A percentile compares a stretch with the other conserved stretches of the same genome.
phyloP scores from a whole-genome alignment of 2,329 filamentous ascomycete species.

The Penicillium hordei region DNA sequence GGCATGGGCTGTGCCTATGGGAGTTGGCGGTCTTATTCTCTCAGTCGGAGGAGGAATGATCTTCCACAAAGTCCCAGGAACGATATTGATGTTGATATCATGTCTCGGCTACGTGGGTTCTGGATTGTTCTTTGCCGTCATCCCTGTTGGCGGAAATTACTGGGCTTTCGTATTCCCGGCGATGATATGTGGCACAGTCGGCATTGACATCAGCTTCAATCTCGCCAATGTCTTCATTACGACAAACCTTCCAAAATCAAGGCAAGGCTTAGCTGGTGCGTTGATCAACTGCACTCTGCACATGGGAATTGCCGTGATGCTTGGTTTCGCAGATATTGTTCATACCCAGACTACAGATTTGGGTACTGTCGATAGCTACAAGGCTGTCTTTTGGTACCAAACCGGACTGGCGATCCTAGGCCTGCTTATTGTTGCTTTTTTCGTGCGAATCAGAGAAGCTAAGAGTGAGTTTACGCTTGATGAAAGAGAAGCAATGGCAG shows the following conservation, averaged over 20 bases:
- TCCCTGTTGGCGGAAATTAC: constrained; percentile 59
- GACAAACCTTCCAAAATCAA: constrained; percentile 63
- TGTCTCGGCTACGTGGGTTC: constrained; percentile 59
- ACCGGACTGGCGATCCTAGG: constrained; percentile 56
- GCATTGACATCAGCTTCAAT: constrained; percentile 74
- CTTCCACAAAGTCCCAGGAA: constrained; percentile 66
- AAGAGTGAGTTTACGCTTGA: constrained; percentile 59
- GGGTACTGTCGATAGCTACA: constrained; percentile 56
- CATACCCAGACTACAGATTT: constrained; percentile 50
- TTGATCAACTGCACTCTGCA: constrained; percentile 70
- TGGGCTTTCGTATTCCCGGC: constrained; percentile 73
- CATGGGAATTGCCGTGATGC: constrained; percentile 68
- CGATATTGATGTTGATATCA: constrained; percentile 62
- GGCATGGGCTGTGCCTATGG: constrained; percentile 68
- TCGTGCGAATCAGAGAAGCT: constrained; percentile 57
- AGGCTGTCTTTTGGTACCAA: constrained; percentile 65
- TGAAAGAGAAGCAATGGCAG: constrained; percentile 45
- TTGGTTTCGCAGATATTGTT: constrained; percentile 68
- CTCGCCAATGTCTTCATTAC: constrained; percentile 77
- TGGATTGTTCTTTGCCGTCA: constrained; percentile 63
- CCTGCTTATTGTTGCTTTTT: constrained; percentile 53
- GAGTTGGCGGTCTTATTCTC: constrained; percentile 66
- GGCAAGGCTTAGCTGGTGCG: constrained; percentile 71
- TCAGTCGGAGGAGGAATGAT: constrained; percentile 63
- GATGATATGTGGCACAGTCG: constrained; percentile 64